Evolutionary conservation across 805 yeast genomes (phyloP).

Genomic region (Candida adriatica): DNA sequence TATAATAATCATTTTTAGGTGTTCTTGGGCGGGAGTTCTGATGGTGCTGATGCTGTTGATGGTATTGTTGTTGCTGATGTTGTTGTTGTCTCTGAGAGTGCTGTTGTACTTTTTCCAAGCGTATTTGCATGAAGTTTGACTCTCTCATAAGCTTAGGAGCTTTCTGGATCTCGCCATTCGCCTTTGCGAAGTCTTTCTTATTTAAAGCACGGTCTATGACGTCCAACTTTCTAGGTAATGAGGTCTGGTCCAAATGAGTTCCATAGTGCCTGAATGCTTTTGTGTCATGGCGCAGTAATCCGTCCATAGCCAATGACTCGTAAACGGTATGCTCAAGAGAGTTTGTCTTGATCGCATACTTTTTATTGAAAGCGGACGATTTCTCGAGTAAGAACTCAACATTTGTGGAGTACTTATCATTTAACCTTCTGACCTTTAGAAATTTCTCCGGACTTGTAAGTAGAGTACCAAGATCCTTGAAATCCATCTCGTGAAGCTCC

Average conservation of each 20-base stretch:
- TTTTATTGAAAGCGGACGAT: slow-evolving; percentile 14
- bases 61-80: slow-evolving; percentile 42
- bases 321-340: slow-evolving; percentile 27
- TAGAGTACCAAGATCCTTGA: slow-evolving; percentile 30
- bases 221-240: slow-evolving; percentile 26
- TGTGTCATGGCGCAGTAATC: slow-evolving; percentile 24
- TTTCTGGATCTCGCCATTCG: slow-evolving; percentile 31
- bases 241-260: slow-evolving; percentile 12
- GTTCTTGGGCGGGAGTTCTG: slow-evolving; percentile 26
- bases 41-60: slow-evolving; percentile 31
- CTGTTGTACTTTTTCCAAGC: slow-evolving; percentile 24
- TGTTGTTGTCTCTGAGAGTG: slow-evolving; percentile 36
- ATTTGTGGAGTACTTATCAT: slow-evolving; percentile 17
- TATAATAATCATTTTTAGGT: slow-evolving; percentile 66
- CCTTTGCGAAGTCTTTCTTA: slow-evolving; percentile 28
- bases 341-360: slow-evolving; percentile 12
- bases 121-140: slow-evolving; percentile 24
- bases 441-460: slow-evolving; percentile 25
- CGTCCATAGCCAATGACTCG: slow-evolving; percentile 35
- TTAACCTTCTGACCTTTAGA: slow-evolving; percentile 17
- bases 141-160: slow-evolving; percentile 33
- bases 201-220: slow-evolving; percentile 29
- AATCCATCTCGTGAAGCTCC: slow-evolving; percentile 36
- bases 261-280: slow-evolving; percentile 25
- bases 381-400: slow-evolving; percentile 14